A percentile compares a stretch with the other conserved stretches of the same genome.
Conservation (phyloP, 106 monocot species). For the Dendrobium nobile region DNA sequence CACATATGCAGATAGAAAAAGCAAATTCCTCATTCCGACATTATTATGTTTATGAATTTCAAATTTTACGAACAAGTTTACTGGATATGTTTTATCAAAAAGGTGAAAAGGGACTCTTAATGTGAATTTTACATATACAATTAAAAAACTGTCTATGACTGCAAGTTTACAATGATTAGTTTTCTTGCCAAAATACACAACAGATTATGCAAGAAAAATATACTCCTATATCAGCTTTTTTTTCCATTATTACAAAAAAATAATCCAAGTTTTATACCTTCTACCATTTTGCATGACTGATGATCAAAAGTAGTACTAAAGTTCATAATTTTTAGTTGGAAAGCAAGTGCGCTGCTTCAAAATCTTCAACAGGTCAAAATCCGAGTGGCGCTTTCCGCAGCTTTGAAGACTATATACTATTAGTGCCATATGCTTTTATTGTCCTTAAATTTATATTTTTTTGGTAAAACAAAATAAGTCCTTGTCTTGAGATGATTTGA, state of each 20-base stretch:
- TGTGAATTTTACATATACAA: not conserved
- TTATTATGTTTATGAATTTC: not conserved
- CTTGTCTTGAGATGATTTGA: not conserved
- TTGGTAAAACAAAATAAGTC: not conserved
- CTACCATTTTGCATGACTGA: not conserved
- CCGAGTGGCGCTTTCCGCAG: not conserved
- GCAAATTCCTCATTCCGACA: not conserved
- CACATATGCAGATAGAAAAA: not conserved
- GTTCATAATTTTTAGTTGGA: no score
- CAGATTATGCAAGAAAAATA: not conserved
- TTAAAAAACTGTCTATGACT: not conserved
- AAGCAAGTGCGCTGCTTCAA: not conserved
- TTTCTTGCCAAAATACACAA: not conserved
- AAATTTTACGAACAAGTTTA: not conserved
- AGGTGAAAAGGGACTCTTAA: not conserved
- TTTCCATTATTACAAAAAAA: not conserved
- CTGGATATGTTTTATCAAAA: not conserved
- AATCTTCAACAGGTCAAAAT: not conserved
- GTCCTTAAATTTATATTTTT: not conserved
- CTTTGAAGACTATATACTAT: no score
- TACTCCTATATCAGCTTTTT: not conserved
- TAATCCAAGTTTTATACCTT: not conserved
- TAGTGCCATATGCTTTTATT: not conserved
- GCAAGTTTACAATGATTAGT: not conserved
- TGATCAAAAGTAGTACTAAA: no score